Evolutionary conservation across 768 basidiomycete species (phyloP), one percentile per base, ranked within the genome.

Genomic region (Kwoniella sp.): DNA sequence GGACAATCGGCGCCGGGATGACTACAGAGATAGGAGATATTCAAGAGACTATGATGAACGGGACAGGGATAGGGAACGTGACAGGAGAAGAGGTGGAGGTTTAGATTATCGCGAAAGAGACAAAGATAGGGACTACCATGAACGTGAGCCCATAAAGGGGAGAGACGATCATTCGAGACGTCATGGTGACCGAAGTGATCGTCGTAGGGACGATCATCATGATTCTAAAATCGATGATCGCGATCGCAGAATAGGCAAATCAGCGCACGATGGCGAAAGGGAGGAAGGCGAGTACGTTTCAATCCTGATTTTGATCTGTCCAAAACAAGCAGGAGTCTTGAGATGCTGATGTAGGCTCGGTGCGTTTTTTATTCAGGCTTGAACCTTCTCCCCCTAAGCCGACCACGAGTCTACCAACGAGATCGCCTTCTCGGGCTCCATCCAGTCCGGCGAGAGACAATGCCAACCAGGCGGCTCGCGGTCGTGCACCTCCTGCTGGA

Each of bases 271-370:
- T 70, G 89, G 82, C 78, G 93, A 94, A 85, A 92, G 90, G 84
- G 93, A 95, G 92, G 94, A 82, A 90, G 93, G 93, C 57, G 67
- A 57, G 61, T 63, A 62, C 69, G 59, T 73, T 52, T 71, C 64
- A 45, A 34, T 62, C 45, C 26, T 38, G 12, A 31, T 3, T 30
- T 50, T 2, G 13, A 15, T 47, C 64, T 22, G 37, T 38, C n/a
- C 41, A 8, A 26, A 65, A 48, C 0, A 26, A 45, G 3, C 11
- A 8, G 91, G 90, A 78, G 89, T 90, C 67, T 4, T 68, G 80
- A 9, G 65, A 73, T 26, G 73, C 79, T n/a, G 74, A 82, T 58
- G 69, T 45, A 3, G 9, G 41, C 41, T 11, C 17, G 41, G 55
- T 41, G 30, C 23, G 9, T 31, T 20, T 15, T 41, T 54, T 4